These are phyloP conservation scores for Candida sp. DNA, from an alignment of 1,139 yeast species.

Conservation along the genomic window DNA sequence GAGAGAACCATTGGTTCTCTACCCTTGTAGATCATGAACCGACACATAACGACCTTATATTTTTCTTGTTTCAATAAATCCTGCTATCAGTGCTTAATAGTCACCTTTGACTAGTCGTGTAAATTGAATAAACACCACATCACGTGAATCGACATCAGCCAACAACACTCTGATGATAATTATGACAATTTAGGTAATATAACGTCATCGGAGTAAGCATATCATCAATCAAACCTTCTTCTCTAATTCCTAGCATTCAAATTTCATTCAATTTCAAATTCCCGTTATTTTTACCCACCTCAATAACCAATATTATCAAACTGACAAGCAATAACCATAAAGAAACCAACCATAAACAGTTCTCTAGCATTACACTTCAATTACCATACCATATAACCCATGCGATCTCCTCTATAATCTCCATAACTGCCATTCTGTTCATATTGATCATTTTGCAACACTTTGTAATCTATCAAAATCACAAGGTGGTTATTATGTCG, in stretches of 20 bases:
- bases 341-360: too few relatives aligned
- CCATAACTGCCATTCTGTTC: background rate
- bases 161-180: background rate
- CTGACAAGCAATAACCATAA: too few relatives aligned
- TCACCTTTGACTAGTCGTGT: too few relatives aligned
- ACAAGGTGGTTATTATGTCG: background rate
- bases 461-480: background rate
- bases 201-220: background rate
- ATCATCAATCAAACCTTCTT: background rate
- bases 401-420: background rate
- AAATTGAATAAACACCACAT: background rate
- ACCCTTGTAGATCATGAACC: conserved; percentile 50
- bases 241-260: background rate
- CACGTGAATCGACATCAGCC: background rate
- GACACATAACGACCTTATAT: conserved; percentile 28
- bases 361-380: too few relatives aligned
- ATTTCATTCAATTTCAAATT: too few relatives aligned
- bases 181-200: background rate
- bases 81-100: too few relatives aligned
- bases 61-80: too few relatives aligned
- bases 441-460: background rate
- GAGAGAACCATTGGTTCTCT: conserved; percentile 80
- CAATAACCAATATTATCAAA: too few relatives aligned
- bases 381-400: too few relatives aligned
- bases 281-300: too few relatives aligned